Percentiles rank a stretch among this genome's conserved stretches.
Evolutionary conservation across 257 asterid genomes (phyloP).

Genomic region (Nicotiana knightiana): DNA sequence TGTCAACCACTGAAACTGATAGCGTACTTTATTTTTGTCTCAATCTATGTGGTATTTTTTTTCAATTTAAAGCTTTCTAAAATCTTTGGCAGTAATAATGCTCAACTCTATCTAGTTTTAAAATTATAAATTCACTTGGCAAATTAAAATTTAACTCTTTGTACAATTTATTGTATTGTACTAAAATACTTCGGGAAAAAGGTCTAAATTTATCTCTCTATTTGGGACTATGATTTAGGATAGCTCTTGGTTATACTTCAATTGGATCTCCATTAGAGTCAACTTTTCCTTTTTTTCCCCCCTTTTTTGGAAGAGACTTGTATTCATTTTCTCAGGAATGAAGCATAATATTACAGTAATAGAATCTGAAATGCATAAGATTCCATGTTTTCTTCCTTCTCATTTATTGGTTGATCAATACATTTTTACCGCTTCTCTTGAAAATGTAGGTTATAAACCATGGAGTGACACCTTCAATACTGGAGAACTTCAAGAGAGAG

Average conservation of each 20-base stretch:
- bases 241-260: neutral
- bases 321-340: neutral
- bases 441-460: constrained; percentile 32
- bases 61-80: neutral
- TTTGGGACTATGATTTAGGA: neutral
- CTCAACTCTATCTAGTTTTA: neutral
- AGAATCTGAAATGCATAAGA: neutral
- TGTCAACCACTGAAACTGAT: too few species aligned
- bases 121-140: neutral
- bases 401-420: neutral
- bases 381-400: neutral
- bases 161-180: neutral
- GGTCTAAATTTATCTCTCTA: neutral
- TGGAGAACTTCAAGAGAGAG: constrained; percentile 34
- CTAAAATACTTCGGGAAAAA: neutral
- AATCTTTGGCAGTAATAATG: neutral
- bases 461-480: constrained; percentile 31
- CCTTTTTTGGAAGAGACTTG: neutral
- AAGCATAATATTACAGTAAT: neutral
- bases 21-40: neutral
- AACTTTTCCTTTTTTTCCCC: neutral
- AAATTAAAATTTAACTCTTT: neutral
- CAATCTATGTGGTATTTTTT: too few species aligned
- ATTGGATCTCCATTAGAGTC: neutral
- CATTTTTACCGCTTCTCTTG: neutral